phyloP scores from a whole-genome alignment of 495 filamentous ascomycete species.

The Talaromyces trachyspermus region DNA sequence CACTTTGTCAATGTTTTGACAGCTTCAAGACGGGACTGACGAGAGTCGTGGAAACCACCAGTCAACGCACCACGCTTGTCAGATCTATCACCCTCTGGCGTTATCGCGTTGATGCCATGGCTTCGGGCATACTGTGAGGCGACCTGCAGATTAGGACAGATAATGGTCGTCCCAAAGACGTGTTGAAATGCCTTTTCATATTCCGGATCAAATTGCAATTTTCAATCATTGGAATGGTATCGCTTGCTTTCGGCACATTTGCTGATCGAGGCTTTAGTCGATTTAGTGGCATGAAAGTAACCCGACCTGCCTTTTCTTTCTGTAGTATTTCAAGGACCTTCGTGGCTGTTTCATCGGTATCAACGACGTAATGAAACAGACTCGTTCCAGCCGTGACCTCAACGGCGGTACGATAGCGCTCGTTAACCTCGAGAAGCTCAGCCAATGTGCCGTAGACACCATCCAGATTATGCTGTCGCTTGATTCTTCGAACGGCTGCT shows the following conservation, averaged over 20 bases:
- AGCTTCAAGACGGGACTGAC: conserved; percentile 74
- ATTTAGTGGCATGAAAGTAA: conserved; percentile 93
- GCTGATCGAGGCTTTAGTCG: conserved; percentile 57
- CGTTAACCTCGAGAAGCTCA: conserved; percentile 77
- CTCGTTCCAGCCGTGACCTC: conserved; percentile 90
- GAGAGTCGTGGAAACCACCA: conserved; percentile 83
- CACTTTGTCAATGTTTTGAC: conserved; percentile 68
- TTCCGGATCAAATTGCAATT: conserved; percentile 72
- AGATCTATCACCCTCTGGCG: conserved; percentile 83
- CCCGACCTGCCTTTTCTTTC: conserved; percentile 71
- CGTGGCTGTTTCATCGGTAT: conserved; percentile 82
- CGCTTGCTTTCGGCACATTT: conserved; percentile 77
- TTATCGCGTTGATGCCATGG: conserved; percentile 87
- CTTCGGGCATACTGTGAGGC: conserved; percentile 84
- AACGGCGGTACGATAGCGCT: conserved; percentile 81
- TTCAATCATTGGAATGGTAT: conserved; percentile 78
- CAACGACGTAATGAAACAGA: conserved; percentile 94
- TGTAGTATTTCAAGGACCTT: conserved; percentile 71
- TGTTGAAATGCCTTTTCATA: conserved; percentile 85
- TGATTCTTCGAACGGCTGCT: conserved; percentile 71
- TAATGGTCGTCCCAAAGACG: conserved; percentile 90
- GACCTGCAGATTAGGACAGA: conserved; percentile 82
- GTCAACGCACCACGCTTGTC: conserved; percentile 93
- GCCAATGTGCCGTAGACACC: conserved; percentile 92
- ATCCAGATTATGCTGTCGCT: conserved; percentile 63